Evolutionary conservation across 345 rosid genomes (phyloP).

Genomic region (Rhodamnia rubescens): DNA sequence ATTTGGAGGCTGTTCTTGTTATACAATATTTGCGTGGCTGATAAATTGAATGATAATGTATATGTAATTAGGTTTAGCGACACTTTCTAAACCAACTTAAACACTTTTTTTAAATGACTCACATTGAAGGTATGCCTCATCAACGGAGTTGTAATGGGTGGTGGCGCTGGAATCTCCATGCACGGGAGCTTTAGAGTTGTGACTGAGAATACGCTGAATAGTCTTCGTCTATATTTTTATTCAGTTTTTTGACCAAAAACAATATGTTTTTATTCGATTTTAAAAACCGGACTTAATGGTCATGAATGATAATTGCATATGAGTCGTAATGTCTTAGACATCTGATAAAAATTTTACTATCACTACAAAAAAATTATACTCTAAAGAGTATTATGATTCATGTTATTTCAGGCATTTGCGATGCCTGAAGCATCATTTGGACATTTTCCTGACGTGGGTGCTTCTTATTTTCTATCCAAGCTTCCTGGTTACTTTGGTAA

Average conservation of each 20-base stretch:
- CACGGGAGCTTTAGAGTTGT: neutral
- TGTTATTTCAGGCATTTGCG: slow-evolving; percentile 1
- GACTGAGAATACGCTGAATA: neutral
- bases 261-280: neutral
- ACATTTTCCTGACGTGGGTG: slow-evolving; percentile 6
- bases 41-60: too few species aligned
- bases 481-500: slow-evolving; percentile 10
- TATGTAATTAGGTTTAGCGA: neutral
- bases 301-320: too few species aligned
- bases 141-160: slow-evolving; percentile 5
- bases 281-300: too few species aligned
- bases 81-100: neutral
- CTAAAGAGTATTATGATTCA: neutral
- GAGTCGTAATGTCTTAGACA: too few species aligned
- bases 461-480: slow-evolving; percentile 6
- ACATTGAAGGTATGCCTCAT: neutral
- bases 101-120: neutral
- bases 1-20: too few species aligned
- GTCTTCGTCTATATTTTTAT: neutral
- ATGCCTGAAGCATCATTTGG: slow-evolving; percentile 12
- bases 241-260: neutral
- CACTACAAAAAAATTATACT: too few species aligned
- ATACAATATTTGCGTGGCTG: too few species aligned
- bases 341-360: too few species aligned
- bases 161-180: slow-evolving; percentile 8